These are phyloP conservation scores for Camelina laxa DNA, from an alignment of 345 rosid species.

Conservation along the genomic window DNA sequence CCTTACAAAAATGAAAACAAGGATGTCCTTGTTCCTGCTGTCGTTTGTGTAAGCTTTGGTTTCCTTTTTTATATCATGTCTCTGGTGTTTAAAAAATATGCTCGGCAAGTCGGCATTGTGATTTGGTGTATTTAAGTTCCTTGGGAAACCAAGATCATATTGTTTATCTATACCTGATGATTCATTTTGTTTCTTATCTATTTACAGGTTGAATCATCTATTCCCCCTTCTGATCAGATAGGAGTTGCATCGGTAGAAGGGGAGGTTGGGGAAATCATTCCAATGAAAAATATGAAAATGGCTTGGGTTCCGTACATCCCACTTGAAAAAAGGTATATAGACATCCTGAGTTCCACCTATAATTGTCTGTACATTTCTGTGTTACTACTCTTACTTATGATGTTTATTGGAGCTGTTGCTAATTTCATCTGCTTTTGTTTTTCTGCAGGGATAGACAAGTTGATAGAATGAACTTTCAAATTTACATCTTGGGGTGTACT, in stretches of 20 bases:
- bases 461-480: slow-evolving; percentile 67
- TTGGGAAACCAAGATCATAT: slow-evolving; percentile 12
- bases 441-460: slow-evolving; percentile 69
- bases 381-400: slow-evolving; percentile 1
- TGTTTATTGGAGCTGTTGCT: slow-evolving; percentile 21
- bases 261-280: slow-evolving; percentile 75
- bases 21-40: slow-evolving; percentile 60
- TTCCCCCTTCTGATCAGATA: slow-evolving; percentile 89
- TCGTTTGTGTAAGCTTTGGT: slow-evolving; percentile 75
- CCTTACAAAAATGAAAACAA: slow-evolving; percentile 50
- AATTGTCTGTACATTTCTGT: not conserved
- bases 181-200: not conserved
- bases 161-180: not conserved
- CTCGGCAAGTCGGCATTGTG: not conserved
- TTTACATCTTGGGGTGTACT: slow-evolving; percentile 72
- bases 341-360: not conserved
- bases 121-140: not conserved
- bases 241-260: slow-evolving; percentile 83
- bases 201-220: slow-evolving; percentile 72
- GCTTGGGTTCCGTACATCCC: slow-evolving; percentile 94
- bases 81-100: not conserved
- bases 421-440: slow-evolving; percentile 29
- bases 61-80: not conserved
- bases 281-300: slow-evolving; percentile 96
- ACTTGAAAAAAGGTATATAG: slow-evolving; percentile 65